Conservation (phyloP, 208 protist genomes). For the Crithidia thermophila region DNA sequence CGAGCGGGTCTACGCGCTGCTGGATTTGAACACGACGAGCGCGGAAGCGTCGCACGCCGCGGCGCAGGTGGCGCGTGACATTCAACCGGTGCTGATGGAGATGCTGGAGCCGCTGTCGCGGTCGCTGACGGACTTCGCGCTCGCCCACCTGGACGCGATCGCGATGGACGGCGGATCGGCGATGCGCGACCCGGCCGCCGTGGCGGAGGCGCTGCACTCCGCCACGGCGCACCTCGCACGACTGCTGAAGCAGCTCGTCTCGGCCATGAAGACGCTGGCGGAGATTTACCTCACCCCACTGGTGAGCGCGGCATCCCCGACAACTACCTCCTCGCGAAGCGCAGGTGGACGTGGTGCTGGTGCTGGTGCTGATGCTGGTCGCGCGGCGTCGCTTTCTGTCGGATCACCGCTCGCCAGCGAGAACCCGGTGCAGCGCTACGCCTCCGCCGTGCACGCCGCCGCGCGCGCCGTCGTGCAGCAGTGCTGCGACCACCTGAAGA, state of each 20-base stretch:
- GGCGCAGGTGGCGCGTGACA: constrained; percentile 54
- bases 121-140: constrained; percentile 45
- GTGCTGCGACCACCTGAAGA: constrained; percentile 3
- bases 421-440: constrained; percentile 17
- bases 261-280: constrained; percentile 62
- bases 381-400: not conserved
- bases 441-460: constrained; percentile 20
- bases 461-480: constrained; percentile 18
- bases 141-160: constrained; percentile 42
- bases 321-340: not conserved
- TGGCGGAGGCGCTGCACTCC: constrained; percentile 25
- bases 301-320: not conserved
- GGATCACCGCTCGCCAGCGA: not conserved
- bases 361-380: not conserved
- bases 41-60: constrained; percentile 26
- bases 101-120: constrained; percentile 49
- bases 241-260: constrained; percentile 59
- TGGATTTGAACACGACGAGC: constrained; percentile 11
- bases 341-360: not conserved
- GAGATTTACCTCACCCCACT: constrained; percentile 66
- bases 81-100: constrained; percentile 78
- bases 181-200: constrained; percentile 15
- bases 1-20: constrained; percentile 40
- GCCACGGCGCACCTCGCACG: constrained; percentile 41
- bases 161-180: constrained; percentile 42